These are phyloP conservation scores for Camelina sativa DNA, from an alignment of 345 rosid species.

Conservation along the genomic window DNA sequence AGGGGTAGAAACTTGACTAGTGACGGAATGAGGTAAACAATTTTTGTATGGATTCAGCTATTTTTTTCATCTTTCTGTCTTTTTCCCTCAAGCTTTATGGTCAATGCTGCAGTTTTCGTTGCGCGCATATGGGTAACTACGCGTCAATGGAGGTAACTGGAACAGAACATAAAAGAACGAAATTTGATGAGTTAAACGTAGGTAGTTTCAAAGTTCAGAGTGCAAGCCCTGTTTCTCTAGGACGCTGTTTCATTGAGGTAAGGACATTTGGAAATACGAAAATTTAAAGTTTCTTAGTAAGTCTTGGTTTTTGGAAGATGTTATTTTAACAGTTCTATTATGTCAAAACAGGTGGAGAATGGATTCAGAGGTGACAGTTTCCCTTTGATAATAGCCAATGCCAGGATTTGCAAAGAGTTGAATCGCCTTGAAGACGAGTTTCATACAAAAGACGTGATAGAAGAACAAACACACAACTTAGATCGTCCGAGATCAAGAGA, in stretches of 20 bases:
- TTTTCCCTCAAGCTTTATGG: constrained; percentile 20
- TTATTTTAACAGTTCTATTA: constrained; percentile 8
- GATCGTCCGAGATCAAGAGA: constrained; percentile 61
- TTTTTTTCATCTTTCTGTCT: background rate
- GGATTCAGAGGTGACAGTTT: constrained; percentile 83
- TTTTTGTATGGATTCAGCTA: constrained; percentile 1
- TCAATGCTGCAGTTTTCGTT: constrained; percentile 60
- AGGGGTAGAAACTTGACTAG: constrained; percentile 72
- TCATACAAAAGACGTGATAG: constrained; percentile 47
- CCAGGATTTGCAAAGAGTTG: constrained; percentile 73
- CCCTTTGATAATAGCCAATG: constrained; percentile 81
- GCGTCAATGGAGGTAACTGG: constrained; percentile 53
- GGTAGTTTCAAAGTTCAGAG: constrained; percentile 53
- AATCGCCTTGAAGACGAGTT: constrained; percentile 74
- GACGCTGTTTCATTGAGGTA: constrained; percentile 92
- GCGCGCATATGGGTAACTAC: constrained; percentile 66
- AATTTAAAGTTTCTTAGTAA: constrained; percentile 6
- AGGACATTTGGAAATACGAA: constrained; percentile 6
- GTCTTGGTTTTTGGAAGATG: constrained; percentile 1
- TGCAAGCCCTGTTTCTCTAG: constrained; percentile 43
- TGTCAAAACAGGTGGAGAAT: constrained; percentile 70
- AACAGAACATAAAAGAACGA: constrained; percentile 35
- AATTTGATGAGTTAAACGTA: constrained; percentile 59
- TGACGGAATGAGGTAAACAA: constrained; percentile 63
- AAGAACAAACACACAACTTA: constrained; percentile 49